A percentile compares a stretch with the other conserved stretches of the same genome.
Conservation (phyloP, 352 stramenopile species). For the Globisporangium paroecandrum region DNA sequence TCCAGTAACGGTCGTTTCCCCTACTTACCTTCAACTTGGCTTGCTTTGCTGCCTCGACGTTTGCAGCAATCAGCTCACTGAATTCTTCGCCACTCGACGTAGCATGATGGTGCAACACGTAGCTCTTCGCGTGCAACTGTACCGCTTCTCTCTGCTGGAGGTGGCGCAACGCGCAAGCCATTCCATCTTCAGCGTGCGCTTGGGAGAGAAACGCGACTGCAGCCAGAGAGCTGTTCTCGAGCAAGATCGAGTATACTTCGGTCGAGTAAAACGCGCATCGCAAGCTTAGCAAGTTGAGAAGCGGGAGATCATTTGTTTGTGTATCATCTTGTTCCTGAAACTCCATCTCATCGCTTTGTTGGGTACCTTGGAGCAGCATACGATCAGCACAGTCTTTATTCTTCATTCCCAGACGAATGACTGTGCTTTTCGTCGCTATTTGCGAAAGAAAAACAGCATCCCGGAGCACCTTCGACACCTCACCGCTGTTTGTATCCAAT, state of each 20-base stretch:
- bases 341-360: neutral
- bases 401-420: slow-evolving; percentile 27
- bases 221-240: slow-evolving; percentile 25
- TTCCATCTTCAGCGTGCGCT: slow-evolving; percentile 38
- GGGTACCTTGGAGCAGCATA: neutral
- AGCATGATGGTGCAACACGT: slow-evolving; percentile 20
- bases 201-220: slow-evolving; percentile 44
- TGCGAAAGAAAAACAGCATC: slow-evolving; percentile 33
- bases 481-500: neutral
- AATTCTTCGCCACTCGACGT: slow-evolving; percentile 20
- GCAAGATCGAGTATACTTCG: slow-evolving; percentile 23
- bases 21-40: slow-evolving; percentile 34
- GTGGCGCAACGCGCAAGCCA: slow-evolving; percentile 31
- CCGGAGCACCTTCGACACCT: slow-evolving; percentile 17
- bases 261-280: slow-evolving; percentile 13
- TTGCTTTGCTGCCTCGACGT: slow-evolving; percentile 33
- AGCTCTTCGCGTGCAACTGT: slow-evolving; percentile 33
- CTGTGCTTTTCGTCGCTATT: slow-evolving; percentile 28
- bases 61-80: slow-evolving; percentile 22
- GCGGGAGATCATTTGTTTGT: slow-evolving; percentile 1
- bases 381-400: slow-evolving; percentile 11
- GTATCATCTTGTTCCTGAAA: neutral
- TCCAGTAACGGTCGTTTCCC: neutral
- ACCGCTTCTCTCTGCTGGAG: slow-evolving; percentile 51
- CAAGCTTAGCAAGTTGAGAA: slow-evolving; percentile 4